phyloP scores from a whole-genome alignment of 2,329 filamentous ascomycete species.

The Cercospora sojina region DNA sequence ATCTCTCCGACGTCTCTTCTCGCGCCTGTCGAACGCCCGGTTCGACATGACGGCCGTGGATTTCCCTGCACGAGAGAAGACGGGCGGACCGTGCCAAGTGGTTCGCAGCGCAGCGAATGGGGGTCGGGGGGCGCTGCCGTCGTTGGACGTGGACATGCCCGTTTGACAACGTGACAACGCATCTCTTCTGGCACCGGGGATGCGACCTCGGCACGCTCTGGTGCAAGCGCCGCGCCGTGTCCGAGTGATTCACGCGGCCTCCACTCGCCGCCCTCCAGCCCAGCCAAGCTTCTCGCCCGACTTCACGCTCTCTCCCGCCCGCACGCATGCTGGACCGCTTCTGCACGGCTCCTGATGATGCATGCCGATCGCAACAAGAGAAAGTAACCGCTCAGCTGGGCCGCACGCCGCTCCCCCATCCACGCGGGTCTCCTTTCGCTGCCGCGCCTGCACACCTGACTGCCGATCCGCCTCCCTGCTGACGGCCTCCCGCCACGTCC shows the following conservation, averaged over 20 bases:
- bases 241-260: neutral
- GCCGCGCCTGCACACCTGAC: conserved; percentile 6
- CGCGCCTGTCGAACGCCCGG: neutral
- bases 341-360: neutral
- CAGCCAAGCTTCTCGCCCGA: conserved; percentile 4
- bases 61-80: neutral
- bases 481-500: conserved; percentile 4
- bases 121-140: neutral
- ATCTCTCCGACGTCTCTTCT: neutral
- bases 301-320: conserved; percentile 6
- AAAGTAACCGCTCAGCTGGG: neutral
- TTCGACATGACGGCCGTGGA: neutral
- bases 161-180: neutral
- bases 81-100: neutral
- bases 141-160: neutral
- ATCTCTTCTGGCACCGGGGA: neutral
- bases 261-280: neutral
- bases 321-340: neutral
- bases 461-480: conserved; percentile 4
- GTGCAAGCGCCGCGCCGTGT: neutral
- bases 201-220: neutral
- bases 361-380: neutral
- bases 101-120: neutral
- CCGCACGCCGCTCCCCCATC: neutral
- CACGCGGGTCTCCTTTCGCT: neutral